Evolutionary conservation across 352 stramenopile species (phyloP), one percentile per base, ranked within the genome.

Genomic region (Peronospora belbahrii): DNA sequence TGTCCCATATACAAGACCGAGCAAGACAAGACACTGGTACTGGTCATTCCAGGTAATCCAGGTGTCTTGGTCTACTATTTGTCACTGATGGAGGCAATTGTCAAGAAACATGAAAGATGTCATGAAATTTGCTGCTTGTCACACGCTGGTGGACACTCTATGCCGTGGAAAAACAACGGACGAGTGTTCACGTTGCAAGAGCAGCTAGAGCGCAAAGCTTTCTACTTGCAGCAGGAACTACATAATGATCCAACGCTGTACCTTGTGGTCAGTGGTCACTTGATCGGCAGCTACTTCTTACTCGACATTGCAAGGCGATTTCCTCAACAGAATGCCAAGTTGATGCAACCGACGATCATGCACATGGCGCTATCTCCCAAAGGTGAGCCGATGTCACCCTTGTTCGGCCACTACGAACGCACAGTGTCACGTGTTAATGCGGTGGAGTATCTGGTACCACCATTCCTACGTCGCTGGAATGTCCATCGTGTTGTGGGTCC

Each of bases 341-440:
- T 86, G 15, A 83, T 88, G 70, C 74, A 86, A 46, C 77, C 77
- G 1, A 76, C 72, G 10, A 71, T 88, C 48, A 70, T 71, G 60
- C 67, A 81, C 57, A 84, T 88, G 39, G 70, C 53, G 0, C 31
- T 64, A 18, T 72, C 72, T 7, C 38, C 52, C 2, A 73, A 84
- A 38, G 77, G 67, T 28, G 52, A 43, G 15, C 36, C 60, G 25
- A 65, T 86, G 55, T 63, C 62, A 50, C 74, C 71, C 4, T 18
- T 88, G 15, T 81, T 88, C 36, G 44, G 56, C 0, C 42, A 71
- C 44, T 68, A 54, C 42, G 31, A 67, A 7, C 56, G 48, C 11
- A 55, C 57, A 14, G 44, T 77, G 14, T 33, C 60, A 0, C 34
- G 83, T 10, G 60, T 86, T 2, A 48, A 52, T 2, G 13, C 61